Percentiles rank a stretch among this genome's conserved stretches.
These are phyloP conservation scores for Penicillium simplicissimum DNA, from an alignment of 495 filamentous ascomycete species.

Conservation along the genomic window DNA sequence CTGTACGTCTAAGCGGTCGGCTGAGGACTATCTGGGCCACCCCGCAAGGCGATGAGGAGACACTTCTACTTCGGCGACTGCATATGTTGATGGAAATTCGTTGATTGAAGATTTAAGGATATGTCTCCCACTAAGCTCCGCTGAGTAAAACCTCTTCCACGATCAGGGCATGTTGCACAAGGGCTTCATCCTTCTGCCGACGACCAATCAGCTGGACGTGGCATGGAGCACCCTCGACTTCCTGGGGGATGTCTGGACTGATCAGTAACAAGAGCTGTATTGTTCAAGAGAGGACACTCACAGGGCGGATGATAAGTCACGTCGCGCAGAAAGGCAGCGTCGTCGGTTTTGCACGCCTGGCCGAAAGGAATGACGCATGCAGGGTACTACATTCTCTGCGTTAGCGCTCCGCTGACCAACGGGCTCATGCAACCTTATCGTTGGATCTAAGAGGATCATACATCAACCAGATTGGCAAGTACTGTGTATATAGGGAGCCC, in stretches of 20 bases:
- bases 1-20: not conserved
- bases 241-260: slow-evolving; percentile 19
- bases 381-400: slow-evolving; percentile 21
- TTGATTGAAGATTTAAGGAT: not conserved
- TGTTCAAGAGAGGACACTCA: slow-evolving; percentile 11
- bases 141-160: slow-evolving; percentile 17
- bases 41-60: not conserved
- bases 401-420: not conserved
- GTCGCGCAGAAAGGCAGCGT: slow-evolving; percentile 22
- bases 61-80: not conserved
- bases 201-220: slow-evolving; percentile 33
- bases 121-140: not conserved
- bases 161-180: slow-evolving; percentile 23
- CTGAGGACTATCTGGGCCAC: not conserved
- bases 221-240: slow-evolving; percentile 32
- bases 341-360: slow-evolving; percentile 14
- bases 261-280: not conserved
- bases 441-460: not conserved
- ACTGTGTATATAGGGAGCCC: slow-evolving; percentile 11
- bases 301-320: slow-evolving; percentile 23
- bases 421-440: not conserved
- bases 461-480: slow-evolving; percentile 11
- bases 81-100: not conserved
- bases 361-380: slow-evolving; percentile 30
- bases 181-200: slow-evolving; percentile 28